Percentiles rank a stretch among this genome's conserved stretches.
These are phyloP conservation scores for Castanea crenata DNA, from an alignment of 306 rosid genomes.

Conservation along the genomic window DNA sequence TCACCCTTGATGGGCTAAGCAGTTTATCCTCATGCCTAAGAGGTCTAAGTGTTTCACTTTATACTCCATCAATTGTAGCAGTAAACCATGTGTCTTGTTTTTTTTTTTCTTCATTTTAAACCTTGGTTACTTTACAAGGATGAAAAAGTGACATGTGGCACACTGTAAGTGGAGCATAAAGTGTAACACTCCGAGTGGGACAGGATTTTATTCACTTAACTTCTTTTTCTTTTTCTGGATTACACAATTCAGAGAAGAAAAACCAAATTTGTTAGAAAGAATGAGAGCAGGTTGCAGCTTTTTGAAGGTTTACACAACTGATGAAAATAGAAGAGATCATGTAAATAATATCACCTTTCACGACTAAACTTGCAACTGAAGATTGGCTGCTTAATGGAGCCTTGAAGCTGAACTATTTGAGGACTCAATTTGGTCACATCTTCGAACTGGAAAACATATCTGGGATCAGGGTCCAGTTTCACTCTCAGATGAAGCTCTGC, in stretches of 20 bases:
- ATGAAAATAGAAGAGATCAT: constrained; percentile 7
- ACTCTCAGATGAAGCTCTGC: constrained; percentile 83
- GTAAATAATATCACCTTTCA: constrained; percentile 70
- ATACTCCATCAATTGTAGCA: too few relatives aligned
- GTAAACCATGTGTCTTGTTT: too few relatives aligned
- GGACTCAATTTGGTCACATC: constrained; percentile 74
- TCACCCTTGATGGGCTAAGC: too few relatives aligned
- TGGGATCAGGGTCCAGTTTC: constrained; percentile 86
- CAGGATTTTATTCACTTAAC: too few relatives aligned
- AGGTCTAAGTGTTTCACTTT: too few relatives aligned
- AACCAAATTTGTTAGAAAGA: not conserved
- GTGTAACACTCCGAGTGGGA: too few relatives aligned
- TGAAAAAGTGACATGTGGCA: too few relatives aligned
- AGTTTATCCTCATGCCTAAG: too few relatives aligned
- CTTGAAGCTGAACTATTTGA: constrained; percentile 84
- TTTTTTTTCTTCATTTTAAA: too few relatives aligned
- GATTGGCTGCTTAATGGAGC: constrained; percentile 81
- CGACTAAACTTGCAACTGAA: constrained; percentile 87
- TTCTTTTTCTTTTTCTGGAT: not conserved
- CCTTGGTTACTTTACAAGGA: too few relatives aligned
- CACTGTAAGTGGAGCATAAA: too few relatives aligned
- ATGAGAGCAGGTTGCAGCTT: not conserved
- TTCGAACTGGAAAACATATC: constrained; percentile 87
- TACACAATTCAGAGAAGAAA: not conserved
- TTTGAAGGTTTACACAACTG: not conserved